phyloP scores from a whole-genome alignment of 2,329 filamentous ascomycete genomes.

The Fusarium graminum region DNA sequence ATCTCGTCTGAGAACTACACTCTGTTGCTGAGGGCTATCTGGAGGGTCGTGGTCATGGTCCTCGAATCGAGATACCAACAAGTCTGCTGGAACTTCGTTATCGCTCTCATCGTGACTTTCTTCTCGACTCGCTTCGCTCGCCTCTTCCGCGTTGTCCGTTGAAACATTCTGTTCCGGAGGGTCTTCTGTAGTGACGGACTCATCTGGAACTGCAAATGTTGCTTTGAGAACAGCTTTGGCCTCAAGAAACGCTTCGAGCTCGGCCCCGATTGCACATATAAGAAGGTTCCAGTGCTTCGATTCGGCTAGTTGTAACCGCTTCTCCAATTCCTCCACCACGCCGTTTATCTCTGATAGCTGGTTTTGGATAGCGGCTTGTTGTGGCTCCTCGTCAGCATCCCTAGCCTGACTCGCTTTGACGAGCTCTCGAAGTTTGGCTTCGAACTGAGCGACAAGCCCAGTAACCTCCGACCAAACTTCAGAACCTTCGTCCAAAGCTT shows the following conservation, averaged over 20 bases:
- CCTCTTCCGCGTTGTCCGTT: slow-evolving; percentile 3
- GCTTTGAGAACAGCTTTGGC: slow-evolving; percentile 67
- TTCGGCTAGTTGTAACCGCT: slow-evolving; percentile 67
- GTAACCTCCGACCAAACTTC: slow-evolving; percentile 75
- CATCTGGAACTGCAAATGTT: slow-evolving; percentile 32
- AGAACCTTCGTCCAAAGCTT: slow-evolving; percentile 76
- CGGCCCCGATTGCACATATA: slow-evolving; percentile 80
- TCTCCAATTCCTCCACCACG: slow-evolving; percentile 68
- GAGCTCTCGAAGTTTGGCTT: slow-evolving; percentile 69
- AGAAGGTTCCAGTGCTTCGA: slow-evolving; percentile 78
- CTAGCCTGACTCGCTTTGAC: slow-evolving; percentile 58
- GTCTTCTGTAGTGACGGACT: slow-evolving; percentile 15
- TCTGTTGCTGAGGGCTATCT: slow-evolving; percentile 30
- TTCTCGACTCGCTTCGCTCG: slow-evolving; percentile 13
- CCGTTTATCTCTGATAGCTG: slow-evolving; percentile 69
- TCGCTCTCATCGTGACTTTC: slow-evolving; percentile 53
- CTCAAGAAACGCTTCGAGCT: slow-evolving; percentile 74
- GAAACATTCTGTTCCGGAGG: slow-evolving; percentile 6
- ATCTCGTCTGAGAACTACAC: slow-evolving; percentile 46
- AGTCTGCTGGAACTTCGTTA: slow-evolving; percentile 59
- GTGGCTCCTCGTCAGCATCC: slow-evolving; percentile 51
- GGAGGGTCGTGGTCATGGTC: slow-evolving; percentile 37
- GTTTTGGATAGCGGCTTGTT: slow-evolving; percentile 57
- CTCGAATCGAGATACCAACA: slow-evolving; percentile 55
- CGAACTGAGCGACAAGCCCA: slow-evolving; percentile 72